Conservation (phyloP, 2,329 filamentous ascomycete genomes). For the Stromatinia cepivora region DNA sequence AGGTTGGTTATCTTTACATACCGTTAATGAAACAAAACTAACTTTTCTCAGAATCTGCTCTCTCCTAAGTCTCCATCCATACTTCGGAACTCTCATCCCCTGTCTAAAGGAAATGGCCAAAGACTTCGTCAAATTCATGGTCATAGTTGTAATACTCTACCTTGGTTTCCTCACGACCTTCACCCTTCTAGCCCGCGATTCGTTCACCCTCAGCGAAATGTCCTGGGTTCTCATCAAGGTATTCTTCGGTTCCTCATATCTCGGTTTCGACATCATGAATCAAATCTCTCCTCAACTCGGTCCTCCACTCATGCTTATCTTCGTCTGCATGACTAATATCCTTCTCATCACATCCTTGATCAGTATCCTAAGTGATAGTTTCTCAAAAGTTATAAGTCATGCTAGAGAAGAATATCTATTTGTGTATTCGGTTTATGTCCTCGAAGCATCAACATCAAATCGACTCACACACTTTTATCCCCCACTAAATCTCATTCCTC, state of each 20-base stretch:
- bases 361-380: slow-evolving; percentile 75
- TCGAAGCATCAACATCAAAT: slow-evolving; percentile 67
- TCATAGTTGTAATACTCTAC: slow-evolving; percentile 79
- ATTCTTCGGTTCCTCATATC: slow-evolving; percentile 64
- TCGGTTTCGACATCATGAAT: slow-evolving; percentile 39
- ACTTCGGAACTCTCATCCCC: slow-evolving; percentile 87
- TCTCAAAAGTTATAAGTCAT: slow-evolving; percentile 43
- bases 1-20: slow-evolving; percentile 44
- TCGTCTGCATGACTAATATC: slow-evolving; percentile 76
- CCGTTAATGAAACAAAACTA: slow-evolving; percentile 6
- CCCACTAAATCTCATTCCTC: slow-evolving; percentile 72
- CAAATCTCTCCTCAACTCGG: slow-evolving; percentile 37
- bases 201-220: slow-evolving; percentile 66
- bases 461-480: slow-evolving; percentile 70
- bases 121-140: slow-evolving; percentile 83
- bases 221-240: slow-evolving; percentile 76
- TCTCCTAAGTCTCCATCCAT: slow-evolving; percentile 80
- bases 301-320: slow-evolving; percentile 52
- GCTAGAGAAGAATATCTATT: slow-evolving; percentile 73
- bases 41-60: slow-evolving; percentile 67
- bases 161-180: slow-evolving; percentile 88
- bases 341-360: slow-evolving; percentile 77
- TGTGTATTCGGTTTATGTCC: slow-evolving; percentile 67
- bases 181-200: slow-evolving; percentile 70
- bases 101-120: slow-evolving; percentile 93